These are phyloP conservation scores for Hansenula lynferdii DNA, from an alignment of 1,139 yeast genomes.

Conservation along the genomic window DNA sequence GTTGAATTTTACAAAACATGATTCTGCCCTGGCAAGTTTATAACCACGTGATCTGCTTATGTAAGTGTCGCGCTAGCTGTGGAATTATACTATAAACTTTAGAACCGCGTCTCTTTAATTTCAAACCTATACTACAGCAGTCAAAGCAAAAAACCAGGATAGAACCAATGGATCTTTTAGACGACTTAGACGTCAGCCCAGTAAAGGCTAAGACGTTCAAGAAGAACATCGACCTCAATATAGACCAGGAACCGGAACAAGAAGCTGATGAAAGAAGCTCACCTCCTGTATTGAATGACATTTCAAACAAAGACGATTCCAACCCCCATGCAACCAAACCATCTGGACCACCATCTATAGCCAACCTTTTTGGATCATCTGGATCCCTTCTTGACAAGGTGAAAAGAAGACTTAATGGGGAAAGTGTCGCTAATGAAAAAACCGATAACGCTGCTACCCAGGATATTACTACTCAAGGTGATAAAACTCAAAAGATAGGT, in stretches of 20 bases:
- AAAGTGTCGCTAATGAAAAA: conserved; percentile 1
- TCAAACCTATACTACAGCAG: neutral
- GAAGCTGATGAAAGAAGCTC: conserved; percentile 1
- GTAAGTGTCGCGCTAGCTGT: neutral
- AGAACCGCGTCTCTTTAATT: neutral
- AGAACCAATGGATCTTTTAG: conserved; percentile 11
- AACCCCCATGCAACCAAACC: neutral
- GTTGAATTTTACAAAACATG: neutral
- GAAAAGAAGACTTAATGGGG: conserved; percentile 20
- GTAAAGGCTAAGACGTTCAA: conserved; percentile 15
- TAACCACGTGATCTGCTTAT: neutral
- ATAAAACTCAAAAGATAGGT: too few species aligned
- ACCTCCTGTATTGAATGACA: neutral
- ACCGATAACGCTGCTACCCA: too few species aligned
- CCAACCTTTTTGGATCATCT: conserved; percentile 2
- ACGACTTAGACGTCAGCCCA: conserved; percentile 12
- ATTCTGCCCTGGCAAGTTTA: neutral
- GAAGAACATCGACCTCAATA: conserved; percentile 10
- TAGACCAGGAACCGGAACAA: neutral
- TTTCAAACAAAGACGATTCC: neutral
- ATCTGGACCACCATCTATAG: neutral
- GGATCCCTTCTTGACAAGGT: conserved; percentile 12
- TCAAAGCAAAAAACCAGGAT: neutral
- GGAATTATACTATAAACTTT: neutral
- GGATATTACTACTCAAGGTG: too few species aligned